Base-by-base conservation (phyloP, 257 asterid species). In the Linderniella brevidens region DNA sequence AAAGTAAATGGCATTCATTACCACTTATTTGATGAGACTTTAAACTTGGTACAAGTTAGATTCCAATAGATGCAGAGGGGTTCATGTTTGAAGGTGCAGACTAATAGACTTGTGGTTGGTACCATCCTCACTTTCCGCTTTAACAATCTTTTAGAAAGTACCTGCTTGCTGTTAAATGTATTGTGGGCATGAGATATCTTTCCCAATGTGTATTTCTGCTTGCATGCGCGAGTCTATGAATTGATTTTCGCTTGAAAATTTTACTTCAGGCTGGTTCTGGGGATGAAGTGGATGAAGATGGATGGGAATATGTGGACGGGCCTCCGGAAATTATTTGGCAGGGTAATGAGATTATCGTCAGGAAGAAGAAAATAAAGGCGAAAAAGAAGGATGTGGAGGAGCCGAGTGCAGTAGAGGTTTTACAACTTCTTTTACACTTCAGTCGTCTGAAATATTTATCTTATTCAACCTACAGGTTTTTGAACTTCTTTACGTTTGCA, bases 311-410 rank as follows among this genome's bases (percentile, higher is more conserved):
- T 56, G 73, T 80, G 58, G 95, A 88, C 59, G 98, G 98, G 41
- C 94, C 93, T 49, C 90, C 98, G 14, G 98, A 80, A 75, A 78
- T 88, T 64, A 84, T 84, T 58, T 88, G 95, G 94, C 84, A 78
- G 64, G 98, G 96, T 20, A 84, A 88, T 67, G 98, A 88, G 73
- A 88, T 88, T 46, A 88, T 84, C 60, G 94, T 88, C 61, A 84
- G 79, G 76, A 88, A 79, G 82, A 84, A 78, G 55, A 84, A 57
- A 65, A 64, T 88, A 58, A 68, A 74, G 60, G 93, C 84, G 65
- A 78, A 76, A 75, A 88, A 70, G 84, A 67, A 67, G 59, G 76
- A 67, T 19, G 37, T 51, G 8, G 73, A 56, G 32, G 69, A 45
- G 52, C 66, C 19, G 58, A 38, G 53, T 36, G 32, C 35, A 35